Conservation (phyloP, 2,329 filamentous ascomycete species). For the Paraconiothyrium brasiliense region DNA sequence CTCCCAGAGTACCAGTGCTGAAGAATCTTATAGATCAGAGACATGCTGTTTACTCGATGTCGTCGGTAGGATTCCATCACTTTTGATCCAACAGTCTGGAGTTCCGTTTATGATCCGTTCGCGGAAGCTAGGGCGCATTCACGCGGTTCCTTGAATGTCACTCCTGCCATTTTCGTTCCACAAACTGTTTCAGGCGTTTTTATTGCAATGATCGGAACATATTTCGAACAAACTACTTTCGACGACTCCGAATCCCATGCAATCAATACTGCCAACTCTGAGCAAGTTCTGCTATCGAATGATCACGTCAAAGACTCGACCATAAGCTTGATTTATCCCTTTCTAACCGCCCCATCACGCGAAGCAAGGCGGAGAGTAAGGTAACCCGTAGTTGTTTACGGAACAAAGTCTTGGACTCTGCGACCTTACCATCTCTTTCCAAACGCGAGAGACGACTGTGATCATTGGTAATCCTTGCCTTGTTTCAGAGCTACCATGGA, state of each 20-base stretch:
- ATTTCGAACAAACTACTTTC: slow-evolving; percentile 30
- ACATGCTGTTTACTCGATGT: no score
- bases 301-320: slow-evolving; percentile 36
- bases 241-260: slow-evolving; percentile 38
- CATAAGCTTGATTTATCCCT: slow-evolving; percentile 40
- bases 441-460: slow-evolving; percentile 45
- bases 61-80: no score
- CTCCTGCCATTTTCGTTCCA: neutral
- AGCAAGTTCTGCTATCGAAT: slow-evolving; percentile 36
- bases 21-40: no score
- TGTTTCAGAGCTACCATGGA: slow-evolving; percentile 41
- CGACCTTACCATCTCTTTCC: slow-evolving; percentile 18
- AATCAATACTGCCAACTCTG: slow-evolving; percentile 40
- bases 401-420: neutral
- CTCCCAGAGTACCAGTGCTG: no score
- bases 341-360: slow-evolving; percentile 31
- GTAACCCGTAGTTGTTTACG: slow-evolving; percentile 30
- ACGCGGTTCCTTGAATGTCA: neutral
- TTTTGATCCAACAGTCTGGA: neutral
- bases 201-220: slow-evolving; percentile 32
- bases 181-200: slow-evolving; percentile 38
- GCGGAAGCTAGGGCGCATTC: no score
- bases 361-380: slow-evolving; percentile 44
- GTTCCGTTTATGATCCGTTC: neutral
- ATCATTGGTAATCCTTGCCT: slow-evolving; percentile 32